Conservation (phyloP, 2,329 filamentous ascomycete genomes). For the Aureobasidium sp. region DNA sequence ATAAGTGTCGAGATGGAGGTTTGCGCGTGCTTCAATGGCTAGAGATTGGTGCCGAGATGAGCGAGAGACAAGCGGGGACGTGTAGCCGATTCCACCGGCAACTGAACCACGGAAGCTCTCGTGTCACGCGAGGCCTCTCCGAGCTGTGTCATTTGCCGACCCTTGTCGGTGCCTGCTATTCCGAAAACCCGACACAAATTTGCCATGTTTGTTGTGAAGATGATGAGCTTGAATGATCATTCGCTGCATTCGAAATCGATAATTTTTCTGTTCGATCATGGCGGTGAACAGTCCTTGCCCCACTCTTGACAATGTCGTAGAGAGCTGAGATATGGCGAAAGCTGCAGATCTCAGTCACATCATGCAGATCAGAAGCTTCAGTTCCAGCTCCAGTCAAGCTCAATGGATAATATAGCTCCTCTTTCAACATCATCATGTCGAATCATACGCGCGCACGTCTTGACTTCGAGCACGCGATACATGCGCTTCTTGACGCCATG, state of each 20-base stretch:
- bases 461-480: conserved; percentile 9
- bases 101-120: not conserved
- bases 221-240: too few species aligned
- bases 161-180: not conserved
- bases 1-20: too few species aligned
- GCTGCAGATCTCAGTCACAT: not conserved
- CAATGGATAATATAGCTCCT: too few species aligned
- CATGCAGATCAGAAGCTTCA: not conserved
- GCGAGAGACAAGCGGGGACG: not conserved
- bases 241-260: too few species aligned
- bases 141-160: conserved; percentile 7
- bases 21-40: not conserved
- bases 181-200: too few species aligned
- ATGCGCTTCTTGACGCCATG: not conserved
- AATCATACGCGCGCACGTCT: not conserved
- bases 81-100: conserved; percentile 7
- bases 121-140: not conserved
- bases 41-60: not conserved
- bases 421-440: not conserved
- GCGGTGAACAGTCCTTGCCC: not conserved
- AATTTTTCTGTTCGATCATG: too few species aligned
- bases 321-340: not conserved
- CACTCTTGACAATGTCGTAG: not conserved
- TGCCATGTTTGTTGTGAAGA: too few species aligned
- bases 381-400: not conserved